Base-by-base conservation (phyloP, 306 rosid genomes). In the Potentilla sterilis region DNA sequence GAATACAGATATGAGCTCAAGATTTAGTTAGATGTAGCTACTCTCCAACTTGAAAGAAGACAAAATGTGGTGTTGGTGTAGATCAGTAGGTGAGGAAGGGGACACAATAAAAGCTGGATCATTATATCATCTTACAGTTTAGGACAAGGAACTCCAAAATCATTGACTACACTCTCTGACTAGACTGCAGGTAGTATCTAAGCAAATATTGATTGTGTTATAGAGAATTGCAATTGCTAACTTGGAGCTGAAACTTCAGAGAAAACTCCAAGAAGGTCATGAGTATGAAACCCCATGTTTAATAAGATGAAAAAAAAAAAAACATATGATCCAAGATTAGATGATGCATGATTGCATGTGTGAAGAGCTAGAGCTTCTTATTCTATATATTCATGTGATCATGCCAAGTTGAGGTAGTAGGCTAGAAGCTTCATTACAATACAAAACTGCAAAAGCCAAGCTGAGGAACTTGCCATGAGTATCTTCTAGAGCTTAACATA, bases 221-320 rank as follows among this genome's bases (percentile, higher is more conserved):
- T 62, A 22, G 22, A 55, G 2, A 21, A 37, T 42, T 35, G 34
- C 72, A 73, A 32, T 42, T 59, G 77, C 43, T 58, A 58, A 41
- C 69, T 42, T 28, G 69, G 55, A 74, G n/a, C 69, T 63, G 69
- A 62, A 58, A 42, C 10, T 42, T 41, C 19, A 57, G 41, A 73
- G 52, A 55, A 73, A 43, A 18, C 32, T 28, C 34, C 68, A 43
- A 28, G 44, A 55, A n/a, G 76, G 40, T 57, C 14, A 55, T 40
- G 12, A 54, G 52, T 38, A 12, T 41, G 67, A 22, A 59, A 43
- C 55, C 19, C 47, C 47, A 57, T 58, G 68, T 5, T 28, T 57
- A 67, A 62, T 7, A 34, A 62, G 42, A 34, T 35, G 43, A 3
- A 19, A 59, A 37, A 24, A 3, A 19, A 59, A 37, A 24, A 59